Percentiles rank a stretch among this genome's conserved stretches.
These are phyloP conservation scores for Cudoniella acicularis DNA, from an alignment of 495 filamentous ascomycete genomes.

Conservation along the genomic window DNA sequence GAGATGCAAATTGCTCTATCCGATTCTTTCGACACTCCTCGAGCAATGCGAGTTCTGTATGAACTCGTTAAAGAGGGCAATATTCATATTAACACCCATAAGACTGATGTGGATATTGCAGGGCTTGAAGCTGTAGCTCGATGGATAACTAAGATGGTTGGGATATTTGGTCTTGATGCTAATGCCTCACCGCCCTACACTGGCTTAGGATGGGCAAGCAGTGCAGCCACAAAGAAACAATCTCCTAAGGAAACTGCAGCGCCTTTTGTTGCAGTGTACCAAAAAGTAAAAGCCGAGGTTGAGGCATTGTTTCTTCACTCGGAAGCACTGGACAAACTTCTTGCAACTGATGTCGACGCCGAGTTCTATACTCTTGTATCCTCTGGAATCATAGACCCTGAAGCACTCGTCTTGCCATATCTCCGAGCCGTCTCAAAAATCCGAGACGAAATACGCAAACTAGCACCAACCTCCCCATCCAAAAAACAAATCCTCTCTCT, in stretches of 20 bases:
- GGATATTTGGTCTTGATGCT: slow-evolving; percentile 82
- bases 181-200: slow-evolving; percentile 52
- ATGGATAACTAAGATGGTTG: slow-evolving; percentile 82
- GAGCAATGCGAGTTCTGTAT: slow-evolving; percentile 69
- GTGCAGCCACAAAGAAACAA: slow-evolving; percentile 48
- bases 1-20: slow-evolving; percentile 64
- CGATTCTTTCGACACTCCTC: slow-evolving; percentile 87
- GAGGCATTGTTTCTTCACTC: slow-evolving; percentile 29
- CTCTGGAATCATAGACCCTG: slow-evolving; percentile 36
- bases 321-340: slow-evolving; percentile 23
- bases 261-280: slow-evolving; percentile 39
- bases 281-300: slow-evolving; percentile 35
- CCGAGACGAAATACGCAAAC: slow-evolving; percentile 62
- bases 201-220: slow-evolving; percentile 78
- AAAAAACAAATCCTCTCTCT: slow-evolving; percentile 63
- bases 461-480: slow-evolving; percentile 50
- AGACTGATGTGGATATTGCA: slow-evolving; percentile 44
- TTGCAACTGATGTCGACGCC: slow-evolving; percentile 29
- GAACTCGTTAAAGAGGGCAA: slow-evolving; percentile 74
- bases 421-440: slow-evolving; percentile 60
- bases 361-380: slow-evolving; percentile 40
- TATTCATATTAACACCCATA: slow-evolving; percentile 56
- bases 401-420: slow-evolving; percentile 58
- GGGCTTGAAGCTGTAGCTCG: slow-evolving; percentile 59
- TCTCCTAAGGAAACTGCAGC: slow-evolving; percentile 41